Conservation (phyloP, 345 rosid species). For the Gossypium mustelinum region DNA sequence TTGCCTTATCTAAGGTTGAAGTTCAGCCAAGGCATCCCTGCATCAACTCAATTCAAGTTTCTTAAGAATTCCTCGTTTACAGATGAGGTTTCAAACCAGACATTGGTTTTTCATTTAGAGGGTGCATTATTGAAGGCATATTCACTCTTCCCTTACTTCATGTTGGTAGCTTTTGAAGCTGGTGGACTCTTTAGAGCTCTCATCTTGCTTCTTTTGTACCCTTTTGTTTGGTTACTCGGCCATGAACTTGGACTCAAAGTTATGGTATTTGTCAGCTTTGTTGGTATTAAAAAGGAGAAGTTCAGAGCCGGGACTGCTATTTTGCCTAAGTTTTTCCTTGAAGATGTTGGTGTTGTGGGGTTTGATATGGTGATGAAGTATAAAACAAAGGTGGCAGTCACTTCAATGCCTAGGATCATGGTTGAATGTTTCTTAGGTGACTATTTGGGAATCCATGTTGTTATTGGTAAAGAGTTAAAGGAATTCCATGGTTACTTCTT, state of each 20-base stretch:
- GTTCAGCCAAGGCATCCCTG: neutral
- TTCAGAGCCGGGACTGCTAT: conserved; percentile 42
- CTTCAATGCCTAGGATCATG: conserved; percentile 53
- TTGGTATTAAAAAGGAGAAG: conserved; percentile 36
- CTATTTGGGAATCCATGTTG: conserved; percentile 41
- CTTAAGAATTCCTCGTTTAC: neutral
- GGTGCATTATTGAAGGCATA: conserved; percentile 43
- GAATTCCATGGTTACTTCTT: conserved; percentile 39
- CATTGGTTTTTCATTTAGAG: conserved; percentile 47
- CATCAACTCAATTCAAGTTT: conserved; percentile 9
- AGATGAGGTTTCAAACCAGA: conserved; percentile 7
- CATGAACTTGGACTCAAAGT: conserved; percentile 34
- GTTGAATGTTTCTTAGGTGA: conserved; percentile 50
- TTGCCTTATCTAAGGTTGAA: neutral
- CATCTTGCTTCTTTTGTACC: conserved; percentile 45
- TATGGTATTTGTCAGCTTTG: conserved; percentile 49
- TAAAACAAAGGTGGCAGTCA: conserved; percentile 38
- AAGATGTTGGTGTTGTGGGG: conserved; percentile 52
- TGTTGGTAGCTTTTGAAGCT: conserved; percentile 66
- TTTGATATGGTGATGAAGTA: conserved; percentile 43
- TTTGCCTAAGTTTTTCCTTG: conserved; percentile 56
- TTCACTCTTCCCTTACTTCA: conserved; percentile 57
- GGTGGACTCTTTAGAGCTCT: conserved; percentile 53
- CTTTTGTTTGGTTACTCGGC: conserved; percentile 35
- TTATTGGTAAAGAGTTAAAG: conserved; percentile 49